Evolutionary conservation across 805 yeast genomes (phyloP).

Genomic region (Candida ascalaphidarum): DNA sequence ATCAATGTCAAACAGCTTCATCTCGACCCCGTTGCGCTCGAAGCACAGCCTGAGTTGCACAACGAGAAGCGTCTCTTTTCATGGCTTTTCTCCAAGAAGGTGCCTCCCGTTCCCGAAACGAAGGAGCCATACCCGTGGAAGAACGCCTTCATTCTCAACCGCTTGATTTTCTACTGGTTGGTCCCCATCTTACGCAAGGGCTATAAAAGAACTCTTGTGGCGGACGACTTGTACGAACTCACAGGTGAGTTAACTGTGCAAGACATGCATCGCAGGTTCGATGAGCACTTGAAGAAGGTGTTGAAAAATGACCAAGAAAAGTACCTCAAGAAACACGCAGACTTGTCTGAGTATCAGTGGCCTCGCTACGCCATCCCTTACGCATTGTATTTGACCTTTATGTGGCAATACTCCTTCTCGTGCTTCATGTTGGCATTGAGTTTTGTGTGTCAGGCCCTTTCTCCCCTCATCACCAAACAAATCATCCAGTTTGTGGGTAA

Average conservation of each 20-base stretch:
- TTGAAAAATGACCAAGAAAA: conserved; percentile 11
- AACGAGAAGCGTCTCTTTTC: conserved; percentile 46
- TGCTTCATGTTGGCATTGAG: conserved; percentile 34
- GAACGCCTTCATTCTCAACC: conserved; percentile 17
- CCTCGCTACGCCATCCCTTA: conserved; percentile 26
- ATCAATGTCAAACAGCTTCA: no score
- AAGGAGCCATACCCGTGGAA: conserved; percentile 42
- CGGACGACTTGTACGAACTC: conserved; percentile 29
- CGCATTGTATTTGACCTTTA: conserved; percentile 44
- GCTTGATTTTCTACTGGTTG: conserved; percentile 32
- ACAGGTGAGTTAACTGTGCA: conserved; percentile 29
- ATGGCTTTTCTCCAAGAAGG: conserved; percentile 37
- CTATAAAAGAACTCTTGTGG: conserved; percentile 27
- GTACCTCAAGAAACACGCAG: conserved; percentile 8
- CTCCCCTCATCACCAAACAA: conserved; percentile 59
- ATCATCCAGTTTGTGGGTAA: conserved; percentile 63
- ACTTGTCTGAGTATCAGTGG: conserved; percentile 27
- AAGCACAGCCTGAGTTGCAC: conserved; percentile 20
- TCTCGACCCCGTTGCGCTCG: no score
- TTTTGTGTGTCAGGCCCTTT: conserved; percentile 44
- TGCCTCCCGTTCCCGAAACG: conserved; percentile 47
- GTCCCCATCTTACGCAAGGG: conserved; percentile 33
- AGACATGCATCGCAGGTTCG: conserved; percentile 22
- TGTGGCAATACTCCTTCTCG: conserved; percentile 32
- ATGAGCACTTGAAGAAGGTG: conserved; percentile 12